phyloP scores from a whole-genome alignment of 2,329 filamentous ascomycete species.

The Calonectria multiphialidica region DNA sequence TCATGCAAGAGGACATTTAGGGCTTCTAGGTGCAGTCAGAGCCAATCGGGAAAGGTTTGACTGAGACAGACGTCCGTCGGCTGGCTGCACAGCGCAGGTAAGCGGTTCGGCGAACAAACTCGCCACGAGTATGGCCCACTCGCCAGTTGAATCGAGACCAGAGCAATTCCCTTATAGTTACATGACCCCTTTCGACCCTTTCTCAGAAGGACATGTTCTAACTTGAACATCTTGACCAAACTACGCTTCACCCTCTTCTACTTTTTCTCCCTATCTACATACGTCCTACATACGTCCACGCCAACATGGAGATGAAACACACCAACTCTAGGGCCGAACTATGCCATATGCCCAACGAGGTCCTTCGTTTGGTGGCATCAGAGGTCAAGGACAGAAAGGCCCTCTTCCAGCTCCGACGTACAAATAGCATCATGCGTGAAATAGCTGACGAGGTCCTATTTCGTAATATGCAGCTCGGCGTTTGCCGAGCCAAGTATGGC shows the following conservation, averaged over 20 bases:
- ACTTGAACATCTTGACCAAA: not conserved
- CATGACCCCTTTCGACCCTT: not conserved
- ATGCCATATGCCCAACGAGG: not conserved
- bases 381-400: not conserved
- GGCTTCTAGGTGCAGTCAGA: not conserved
- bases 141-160: not conserved
- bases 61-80: not conserved
- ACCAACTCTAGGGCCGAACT: not conserved
- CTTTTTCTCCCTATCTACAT: not conserved
- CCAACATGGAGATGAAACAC: not conserved
- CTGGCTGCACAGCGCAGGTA: not conserved
- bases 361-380: not conserved
- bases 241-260: not conserved
- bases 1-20: not conserved
- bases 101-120: not conserved
- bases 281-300: no score
- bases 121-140: not conserved
- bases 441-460: not conserved
- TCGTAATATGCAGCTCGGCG: not conserved
- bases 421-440: not conserved
- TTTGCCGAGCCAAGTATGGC: not conserved
- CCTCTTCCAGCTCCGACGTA: not conserved
- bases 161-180: not conserved
- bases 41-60: not conserved
- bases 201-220: not conserved